A percentile compares a stretch with the other conserved stretches of the same genome.
phyloP scores from a whole-genome alignment of 805 yeast genomes.

The Candida quercuum region DNA sequence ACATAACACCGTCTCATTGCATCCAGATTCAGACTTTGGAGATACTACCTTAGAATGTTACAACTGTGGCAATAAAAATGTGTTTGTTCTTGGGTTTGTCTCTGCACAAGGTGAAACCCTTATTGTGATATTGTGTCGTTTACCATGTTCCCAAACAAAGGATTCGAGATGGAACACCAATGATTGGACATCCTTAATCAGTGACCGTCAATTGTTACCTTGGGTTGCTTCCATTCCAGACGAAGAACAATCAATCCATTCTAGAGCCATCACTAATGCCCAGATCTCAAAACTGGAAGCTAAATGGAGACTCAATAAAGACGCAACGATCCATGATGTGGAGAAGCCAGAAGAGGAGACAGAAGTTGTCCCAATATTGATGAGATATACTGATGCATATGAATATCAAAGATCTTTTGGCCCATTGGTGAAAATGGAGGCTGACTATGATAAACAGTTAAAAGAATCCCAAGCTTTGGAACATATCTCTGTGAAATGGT shows the following conservation, averaged over 20 bases:
- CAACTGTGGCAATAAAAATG: constrained; percentile 79
- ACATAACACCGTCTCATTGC: constrained; percentile 70
- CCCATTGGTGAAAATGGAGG: constrained; percentile 77
- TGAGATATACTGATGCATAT: constrained; percentile 76
- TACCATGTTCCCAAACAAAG: constrained; percentile 79
- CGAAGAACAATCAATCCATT: constrained; percentile 54
- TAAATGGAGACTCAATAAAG: constrained; percentile 70
- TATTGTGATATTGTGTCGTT: constrained; percentile 79
- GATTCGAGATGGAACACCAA: constrained; percentile 81
- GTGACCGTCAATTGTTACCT: constrained; percentile 66
- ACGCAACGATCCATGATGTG: constrained; percentile 67
- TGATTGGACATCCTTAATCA: constrained; percentile 85
- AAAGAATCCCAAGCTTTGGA: constrained; percentile 77
- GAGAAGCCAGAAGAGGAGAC: constrained; percentile 48
- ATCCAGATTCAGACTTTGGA: constrained; percentile 80
- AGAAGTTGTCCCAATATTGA: constrained; percentile 63
- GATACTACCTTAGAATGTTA: constrained; percentile 85
- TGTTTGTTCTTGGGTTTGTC: constrained; percentile 79
- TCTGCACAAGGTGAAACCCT: constrained; percentile 83
- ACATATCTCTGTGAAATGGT: constrained; percentile 71
- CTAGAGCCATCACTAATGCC: constrained; percentile 51
- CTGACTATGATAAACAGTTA: constrained; percentile 67
- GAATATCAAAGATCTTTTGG: constrained; percentile 83
- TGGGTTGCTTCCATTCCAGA: constrained; percentile 77
- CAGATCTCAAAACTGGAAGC: constrained; percentile 73